Evolutionary conservation across 306 rosid genomes (phyloP), one percentile per base, ranked within the genome.

Genomic region (Malus sylvestris): DNA sequence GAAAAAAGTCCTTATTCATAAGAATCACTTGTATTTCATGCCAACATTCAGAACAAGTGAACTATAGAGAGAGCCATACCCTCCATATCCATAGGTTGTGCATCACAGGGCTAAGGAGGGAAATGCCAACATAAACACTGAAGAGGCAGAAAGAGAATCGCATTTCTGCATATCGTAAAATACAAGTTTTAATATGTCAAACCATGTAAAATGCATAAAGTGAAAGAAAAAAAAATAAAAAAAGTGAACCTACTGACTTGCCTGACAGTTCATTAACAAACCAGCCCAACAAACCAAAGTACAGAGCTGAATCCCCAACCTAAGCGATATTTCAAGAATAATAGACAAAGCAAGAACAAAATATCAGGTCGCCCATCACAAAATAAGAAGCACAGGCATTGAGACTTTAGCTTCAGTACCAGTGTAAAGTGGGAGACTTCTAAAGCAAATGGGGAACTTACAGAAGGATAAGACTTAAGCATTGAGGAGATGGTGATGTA

Each of bases 21-120:
- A 65, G 49, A 23, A 78, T 68, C 4, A 44, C 22, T 15, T 51
- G 45, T 19, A 62, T 58, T 23, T 2, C 51, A 13, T 72, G 66
- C 46, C 59, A 68, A 22, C 58, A 35, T 51, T 79, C 33, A 80
- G 70, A 81, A 51, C 59, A 51, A 51, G 55, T 51, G 55, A 79
- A 77, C 58, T 40, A 44, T 63, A 81, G 73, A 78, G 64, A 59
- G 63, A 32, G 61, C 44, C 90, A 77, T 91, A 94, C 98, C 92
- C 97, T 85, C 98, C 98, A 94, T 84, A 92, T 94, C 98, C 98
- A 94, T 74, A 91, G 86, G 83, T 94, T 94, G 92, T 94, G 98
- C 98, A 94, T 94, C 82, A 93, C 97, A 68, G 97, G 98, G 85
- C 98, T 91, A 60, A 94, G 96, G 69, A 92, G 92, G 67, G 96